Base-by-base conservation (phyloP, 352 stramenopile genomes). In the Phytopythium ostracodes region DNA sequence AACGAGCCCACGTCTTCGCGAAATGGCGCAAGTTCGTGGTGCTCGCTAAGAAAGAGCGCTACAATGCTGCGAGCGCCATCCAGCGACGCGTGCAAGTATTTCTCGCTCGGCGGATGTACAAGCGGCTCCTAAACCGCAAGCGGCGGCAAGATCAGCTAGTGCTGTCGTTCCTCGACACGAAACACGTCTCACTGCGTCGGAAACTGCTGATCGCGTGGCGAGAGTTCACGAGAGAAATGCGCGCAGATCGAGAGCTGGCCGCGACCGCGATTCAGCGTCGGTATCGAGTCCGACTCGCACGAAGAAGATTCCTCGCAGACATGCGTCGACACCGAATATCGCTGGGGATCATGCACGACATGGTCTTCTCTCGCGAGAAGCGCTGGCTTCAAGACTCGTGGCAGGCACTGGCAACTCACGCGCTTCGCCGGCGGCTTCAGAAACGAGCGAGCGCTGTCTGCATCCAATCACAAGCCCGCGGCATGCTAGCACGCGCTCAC, bases 401-500 rank as follows among this genome's bases (percentile, higher is more conserved):
- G 81, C 73, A 60, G 2, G 66, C 68, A 22, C 56, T 91, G 4
- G 64, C 67, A 20, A 74, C 71, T 20, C 74, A 89, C 29, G 76
- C 81, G n/a, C n/a, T 89, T 12, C 76, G 64, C 53, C 70, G 72
- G 56, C 73, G 69, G 8, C 67, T 84, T 20, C 67, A 64, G 31
- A 91, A 89, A 49, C 62, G 70, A 29, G 65, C 55, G 14, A 79
- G 66, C 54, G 81, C 76, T n/a, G 58, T 77, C 14, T 57, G 58
- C 2, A 87, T 89, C 62, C 81, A 91, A 35, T 77, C 72, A 22
- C 72, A 76, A 36, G 60, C 66, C 6, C 68, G 79, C 27, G 81
- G 79, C 8, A 64, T 86, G n/a, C 63, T 84, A 14, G 76, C 67
- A 22, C 61, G 81, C 6, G 64, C 62, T 40, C 33, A 60, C 22